Evolutionary conservation across 108 stramenopile genomes (phyloP), one percentile per base, ranked within the genome.

Genomic region (Schizochytrium sp.): DNA sequence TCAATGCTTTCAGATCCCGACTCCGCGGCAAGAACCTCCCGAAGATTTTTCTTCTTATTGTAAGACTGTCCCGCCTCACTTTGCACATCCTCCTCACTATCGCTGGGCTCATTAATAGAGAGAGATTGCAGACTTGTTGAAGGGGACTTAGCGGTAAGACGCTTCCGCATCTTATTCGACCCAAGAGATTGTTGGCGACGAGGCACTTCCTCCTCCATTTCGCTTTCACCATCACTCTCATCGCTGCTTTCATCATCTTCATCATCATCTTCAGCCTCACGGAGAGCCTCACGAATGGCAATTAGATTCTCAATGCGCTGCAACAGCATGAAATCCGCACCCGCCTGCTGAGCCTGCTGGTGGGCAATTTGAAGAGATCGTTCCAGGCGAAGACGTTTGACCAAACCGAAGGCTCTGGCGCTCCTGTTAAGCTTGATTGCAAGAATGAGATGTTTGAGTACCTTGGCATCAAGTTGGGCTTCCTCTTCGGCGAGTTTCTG

Each of bases 341-440:
- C 53, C 5, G 76, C 76, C 53, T 55, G 76, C 76, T 83, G 76
- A 10, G 76, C 76, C 28, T 83, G 76, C 53, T 55, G 47, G 76
- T 55, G 50, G n/a, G 76, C 76, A 83, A 83, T 83, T 2, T 83
- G 76, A 5, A 83, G 50, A n/a, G 76, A 83, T n/a, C 53, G 47
- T 10, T 49, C 53, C 0, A 83, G 53, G 2, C 76, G 76, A 10
- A 83, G 53, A 10, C 76, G 76, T 38, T 55, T 49, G 47, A 83
- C 76, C 2, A 83, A 53, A 5, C 76, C 76, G 28, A 40, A 55
- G 53, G 76, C 76, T 10, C 76, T 47, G 1, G 47, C 53, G 53
- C 50, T 10, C 5, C 53, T 17, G 13, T 83, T 49, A 53, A 83
- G 76, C 28, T 83, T 83, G 3, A 83, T 53, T 5, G 76, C 76